These are phyloP conservation scores for Sanguinoderma infundibulare DNA, from an alignment of 1,284 basidiomycete genomes.

Conservation along the genomic window DNA sequence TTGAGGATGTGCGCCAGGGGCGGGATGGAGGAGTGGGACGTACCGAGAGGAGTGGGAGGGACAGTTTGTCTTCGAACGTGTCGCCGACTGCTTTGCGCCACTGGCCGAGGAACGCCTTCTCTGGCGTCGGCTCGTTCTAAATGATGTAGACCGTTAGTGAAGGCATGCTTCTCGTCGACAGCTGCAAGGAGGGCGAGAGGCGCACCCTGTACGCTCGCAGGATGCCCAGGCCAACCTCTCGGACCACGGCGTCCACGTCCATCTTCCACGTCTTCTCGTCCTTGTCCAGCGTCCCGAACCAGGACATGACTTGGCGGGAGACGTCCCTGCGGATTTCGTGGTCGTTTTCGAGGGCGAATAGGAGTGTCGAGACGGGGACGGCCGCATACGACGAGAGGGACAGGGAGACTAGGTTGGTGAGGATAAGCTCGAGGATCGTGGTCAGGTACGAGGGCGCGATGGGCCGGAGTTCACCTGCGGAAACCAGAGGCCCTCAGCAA, in stretches of 20 bases:
- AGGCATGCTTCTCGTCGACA: too few species aligned
- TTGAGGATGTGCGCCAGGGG: background rate
- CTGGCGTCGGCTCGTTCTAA: slow-evolving; percentile 60
- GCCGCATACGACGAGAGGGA: slow-evolving; percentile 52
- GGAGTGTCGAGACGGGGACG: slow-evolving; percentile 57
- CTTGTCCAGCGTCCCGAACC: slow-evolving; percentile 68
- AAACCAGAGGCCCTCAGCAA: background rate
- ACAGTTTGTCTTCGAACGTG: slow-evolving; percentile 62
- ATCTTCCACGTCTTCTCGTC: slow-evolving; percentile 57
- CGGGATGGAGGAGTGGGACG: slow-evolving; percentile 29
- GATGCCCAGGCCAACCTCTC: slow-evolving; percentile 74
- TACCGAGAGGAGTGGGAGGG: slow-evolving; percentile 70
- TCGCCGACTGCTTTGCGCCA: slow-evolving; percentile 82
- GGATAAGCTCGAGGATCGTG: slow-evolving; percentile 72
- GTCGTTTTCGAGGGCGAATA: slow-evolving; percentile 65
- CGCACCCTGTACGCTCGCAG: slow-evolving; percentile 66
- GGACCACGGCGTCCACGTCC: slow-evolving; percentile 59
- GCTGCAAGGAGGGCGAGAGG: background rate
- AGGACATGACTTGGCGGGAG: slow-evolving; percentile 70
- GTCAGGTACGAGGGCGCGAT: slow-evolving; percentile 70
- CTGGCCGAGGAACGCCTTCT: slow-evolving; percentile 58
- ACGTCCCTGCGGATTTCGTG: slow-evolving; percentile 72
- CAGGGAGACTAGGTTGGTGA: slow-evolving; percentile 70
- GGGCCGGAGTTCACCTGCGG: slow-evolving; percentile 66
- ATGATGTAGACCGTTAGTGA: background rate